A percentile compares a stretch with the other conserved stretches of the same genome.
These are phyloP conservation scores for Lentinula edodes DNA, from an alignment of 768 basidiomycete species.

Conservation along the genomic window DNA sequence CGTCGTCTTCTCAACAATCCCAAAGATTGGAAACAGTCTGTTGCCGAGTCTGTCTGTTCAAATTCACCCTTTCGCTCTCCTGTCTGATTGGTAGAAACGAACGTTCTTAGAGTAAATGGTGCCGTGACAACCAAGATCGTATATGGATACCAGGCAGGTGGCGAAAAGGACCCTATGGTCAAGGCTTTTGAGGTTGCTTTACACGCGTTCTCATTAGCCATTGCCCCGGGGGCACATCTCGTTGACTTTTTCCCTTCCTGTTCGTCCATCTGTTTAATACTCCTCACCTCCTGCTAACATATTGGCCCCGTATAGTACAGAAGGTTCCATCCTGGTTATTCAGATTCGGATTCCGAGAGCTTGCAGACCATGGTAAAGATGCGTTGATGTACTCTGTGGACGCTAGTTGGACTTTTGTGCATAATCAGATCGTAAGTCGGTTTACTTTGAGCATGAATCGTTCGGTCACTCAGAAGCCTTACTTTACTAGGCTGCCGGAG, in stretches of 20 bases:
- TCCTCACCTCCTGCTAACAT: no score
- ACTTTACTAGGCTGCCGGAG: neutral
- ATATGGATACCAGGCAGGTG: conserved; percentile 28
- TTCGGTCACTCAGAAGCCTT: neutral
- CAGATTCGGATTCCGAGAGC: conserved; percentile 22
- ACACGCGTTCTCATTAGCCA: neutral
- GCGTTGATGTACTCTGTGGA: neutral
- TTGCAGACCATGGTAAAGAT: conserved; percentile 4
- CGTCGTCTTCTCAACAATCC: conserved; percentile 10
- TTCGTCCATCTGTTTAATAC: conserved; percentile 8
- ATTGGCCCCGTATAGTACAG: conserved; percentile 14
- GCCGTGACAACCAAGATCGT: conserved; percentile 16
- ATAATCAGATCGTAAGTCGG: neutral
- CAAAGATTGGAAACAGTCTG: conserved; percentile 14
- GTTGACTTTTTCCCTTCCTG: conserved; percentile 21
- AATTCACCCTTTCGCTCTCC: no score
- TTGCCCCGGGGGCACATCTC: conserved; percentile 11
- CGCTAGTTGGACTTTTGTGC: conserved; percentile 1
- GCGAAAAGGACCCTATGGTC: conserved; percentile 17
- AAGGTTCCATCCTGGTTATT: conserved; percentile 22
- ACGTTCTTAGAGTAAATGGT: neutral
- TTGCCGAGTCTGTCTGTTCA: neutral
- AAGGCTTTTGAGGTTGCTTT: conserved; percentile 19
- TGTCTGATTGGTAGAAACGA: no score
- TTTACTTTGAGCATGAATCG: neutral